Base-by-base conservation (phyloP, 441 rosid species). In the Dalechampia spathulata region DNA sequence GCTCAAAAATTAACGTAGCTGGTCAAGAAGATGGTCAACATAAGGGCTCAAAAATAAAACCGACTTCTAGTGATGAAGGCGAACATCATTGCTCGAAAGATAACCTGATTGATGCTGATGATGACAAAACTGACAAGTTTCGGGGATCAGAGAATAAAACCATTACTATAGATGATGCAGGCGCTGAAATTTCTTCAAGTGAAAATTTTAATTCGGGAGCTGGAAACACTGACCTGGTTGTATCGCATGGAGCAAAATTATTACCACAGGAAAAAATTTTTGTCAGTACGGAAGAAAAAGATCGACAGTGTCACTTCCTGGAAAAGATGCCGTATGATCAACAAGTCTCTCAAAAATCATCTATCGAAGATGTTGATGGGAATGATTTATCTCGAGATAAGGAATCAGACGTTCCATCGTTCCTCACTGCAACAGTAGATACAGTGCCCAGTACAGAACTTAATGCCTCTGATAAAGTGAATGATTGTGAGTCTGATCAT, bases 11-110 rank as follows among this genome's bases (percentile, higher is more conserved):
- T 57, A 38, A 57, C 45, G 11, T 57, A 40, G 60, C 5, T 68
- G 50, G 69, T 72, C 61, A 63, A 51, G 70, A 36, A 50, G 60
- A 40, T 44, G 68, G 55, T 58, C 66, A 68, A 62, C n/a, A 45
- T 40, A 55, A 48, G 50, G 56, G 49, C 26, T 59, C 66, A 58
- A 65, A 67, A 57, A 47, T 61, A 54, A 37, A 59, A 44, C n/a
- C 32, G 40, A 11, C 57, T 41, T 45, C 57, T 65, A 58, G 53
- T 54, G 60, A 40, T 68, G 73, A 65, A 41, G 72, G 14, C 64
- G 51, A 69, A 64, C 17, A 42, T 36, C 59, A 49, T 51, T 50
- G 45, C 27, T 57, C 67, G 56, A 65, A 68, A 58, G 52, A 57
- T 58, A 39, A 57, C 42, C 12, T 30, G 42, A 10, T 55, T 43